phyloP scores from a whole-genome alignment of 2,329 filamentous ascomycete genomes.

The Fusarium torulosum region DNA sequence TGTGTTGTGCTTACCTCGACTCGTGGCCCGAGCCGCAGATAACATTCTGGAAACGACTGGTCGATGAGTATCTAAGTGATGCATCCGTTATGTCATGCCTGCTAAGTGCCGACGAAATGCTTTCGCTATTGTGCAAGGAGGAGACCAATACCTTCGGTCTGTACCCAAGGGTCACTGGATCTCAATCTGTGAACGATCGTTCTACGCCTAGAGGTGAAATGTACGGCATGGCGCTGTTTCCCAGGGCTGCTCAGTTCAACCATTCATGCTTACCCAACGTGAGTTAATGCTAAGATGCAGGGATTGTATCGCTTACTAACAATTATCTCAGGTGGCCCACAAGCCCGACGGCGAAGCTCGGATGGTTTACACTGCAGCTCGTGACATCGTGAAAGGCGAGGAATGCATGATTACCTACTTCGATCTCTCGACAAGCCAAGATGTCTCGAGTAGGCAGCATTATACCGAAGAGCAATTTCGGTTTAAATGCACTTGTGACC shows the following conservation, averaged over 20 bases:
- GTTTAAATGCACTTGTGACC: constrained; percentile 45
- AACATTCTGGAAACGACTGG: constrained; percentile 45
- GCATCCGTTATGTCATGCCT: constrained; percentile 28
- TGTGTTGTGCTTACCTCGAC: constrained; percentile 48
- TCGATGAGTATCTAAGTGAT: constrained; percentile 42
- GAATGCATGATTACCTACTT: constrained; percentile 50
- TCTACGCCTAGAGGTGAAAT: constrained; percentile 39
- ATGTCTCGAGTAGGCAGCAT: constrained; percentile 37
- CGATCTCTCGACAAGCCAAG: constrained; percentile 36
- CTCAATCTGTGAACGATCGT: constrained; percentile 25
- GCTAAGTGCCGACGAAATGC: constrained; percentile 36
- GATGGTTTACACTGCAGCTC: constrained; percentile 47
- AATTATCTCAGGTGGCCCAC: constrained; percentile 39
- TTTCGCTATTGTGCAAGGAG: constrained; percentile 47
- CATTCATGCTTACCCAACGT: constrained; percentile 50
- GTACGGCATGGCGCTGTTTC: constrained; percentile 47
- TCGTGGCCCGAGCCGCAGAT: constrained; percentile 48
- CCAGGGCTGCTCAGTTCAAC: constrained; percentile 49
- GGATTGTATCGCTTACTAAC: background rate
- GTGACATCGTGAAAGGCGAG: constrained; percentile 43
- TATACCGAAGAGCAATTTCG: constrained; percentile 41
- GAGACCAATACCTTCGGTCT: constrained; percentile 50
- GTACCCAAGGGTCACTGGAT: constrained; percentile 44
- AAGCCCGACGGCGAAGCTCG: constrained; percentile 41
- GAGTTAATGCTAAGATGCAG: constrained; percentile 3